phyloP scores from a whole-genome alignment of 352 stramenopile genomes.

The Plasmopara muralis region DNA sequence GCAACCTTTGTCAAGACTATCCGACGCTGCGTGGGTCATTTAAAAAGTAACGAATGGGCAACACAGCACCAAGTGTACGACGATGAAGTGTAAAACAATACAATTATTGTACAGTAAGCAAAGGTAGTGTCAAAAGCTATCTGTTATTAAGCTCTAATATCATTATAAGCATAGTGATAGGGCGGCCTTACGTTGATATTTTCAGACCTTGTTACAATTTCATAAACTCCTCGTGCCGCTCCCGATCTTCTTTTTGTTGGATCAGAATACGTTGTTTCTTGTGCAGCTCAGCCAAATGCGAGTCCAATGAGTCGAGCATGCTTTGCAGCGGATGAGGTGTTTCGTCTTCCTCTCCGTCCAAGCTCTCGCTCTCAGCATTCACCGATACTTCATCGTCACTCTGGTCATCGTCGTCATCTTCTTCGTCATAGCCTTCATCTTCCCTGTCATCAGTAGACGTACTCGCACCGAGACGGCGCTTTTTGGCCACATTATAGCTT shows the following conservation, averaged over 20 bases:
- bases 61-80: constrained; percentile 73
- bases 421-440: constrained; percentile 5
- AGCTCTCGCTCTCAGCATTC: constrained; percentile 14
- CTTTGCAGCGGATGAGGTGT: constrained; percentile 18
- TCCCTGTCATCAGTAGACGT: constrained; percentile 1
- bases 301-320: constrained; percentile 33
- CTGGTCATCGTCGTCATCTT: constrained; percentile 18
- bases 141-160: no score
- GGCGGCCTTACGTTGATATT: not conserved
- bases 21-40: constrained; percentile 25
- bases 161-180: no score
- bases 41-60: constrained; percentile 62
- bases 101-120: not conserved
- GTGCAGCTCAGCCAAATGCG: constrained; percentile 37
- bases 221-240: constrained; percentile 15
- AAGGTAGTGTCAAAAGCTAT: no score
- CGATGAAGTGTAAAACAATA: constrained; percentile 55
- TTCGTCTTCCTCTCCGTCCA: constrained; percentile 20
- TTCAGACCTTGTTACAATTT: no score
- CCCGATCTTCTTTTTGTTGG: constrained; percentile 47
- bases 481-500: no score
- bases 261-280: constrained; percentile 36
- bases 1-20: constrained; percentile 25
- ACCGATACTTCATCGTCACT: constrained; percentile 11
- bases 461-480: no score